Base-by-base conservation (phyloP, 192 early-diverging fungal genomes). In the Coemansia sp. region DNA sequence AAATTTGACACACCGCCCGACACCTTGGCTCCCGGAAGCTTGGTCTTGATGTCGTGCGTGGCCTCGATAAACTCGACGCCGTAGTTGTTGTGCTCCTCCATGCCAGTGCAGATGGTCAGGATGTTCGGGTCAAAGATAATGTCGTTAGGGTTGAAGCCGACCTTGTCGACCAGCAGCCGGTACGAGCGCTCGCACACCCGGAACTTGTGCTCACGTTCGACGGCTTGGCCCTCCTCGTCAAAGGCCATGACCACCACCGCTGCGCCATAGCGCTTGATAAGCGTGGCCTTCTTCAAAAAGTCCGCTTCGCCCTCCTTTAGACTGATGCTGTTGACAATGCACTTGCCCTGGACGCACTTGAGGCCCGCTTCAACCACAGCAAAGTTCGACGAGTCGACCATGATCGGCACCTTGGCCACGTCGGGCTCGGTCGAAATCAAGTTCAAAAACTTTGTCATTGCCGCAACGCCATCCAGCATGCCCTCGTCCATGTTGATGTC, bases 371-470 rank as follows among this genome's bases (percentile, higher is more conserved):
- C 82, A 26, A 97, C 85, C 10, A 97, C 93, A n/a, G 89, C 90
- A 82, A 97, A 97, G 74, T 97, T 97, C 55, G 92, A 94, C 17
- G 93, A 95, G 71, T 97, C 94, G 10, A 97, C 81, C 94, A 97
- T 97, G 23, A 97, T 57, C 8, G 94, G 93, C 25, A 88, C 88
- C 51, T 76, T 74, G 32, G 92, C 82, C 58, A 94, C 86, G 57
- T 95, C 93, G 22, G 94, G 94, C 67, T 97, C 94, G 26, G 87
- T 89, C n/a, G 90, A 85, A 35, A 97, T 82, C 64, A 94, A 81
- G 65, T 97, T 97, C 46, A 95, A 68, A 67, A 97, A 97, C 62
- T 86, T 88, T 26, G 91, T 80, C 92, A 97, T 97, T 29, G 94
- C 92, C 8, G 84, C 89, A 50, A 85, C 87, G 36, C 93, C 93